Conservation (phyloP, 169 alveolate genomes). For the Babesia divergens region DNA sequence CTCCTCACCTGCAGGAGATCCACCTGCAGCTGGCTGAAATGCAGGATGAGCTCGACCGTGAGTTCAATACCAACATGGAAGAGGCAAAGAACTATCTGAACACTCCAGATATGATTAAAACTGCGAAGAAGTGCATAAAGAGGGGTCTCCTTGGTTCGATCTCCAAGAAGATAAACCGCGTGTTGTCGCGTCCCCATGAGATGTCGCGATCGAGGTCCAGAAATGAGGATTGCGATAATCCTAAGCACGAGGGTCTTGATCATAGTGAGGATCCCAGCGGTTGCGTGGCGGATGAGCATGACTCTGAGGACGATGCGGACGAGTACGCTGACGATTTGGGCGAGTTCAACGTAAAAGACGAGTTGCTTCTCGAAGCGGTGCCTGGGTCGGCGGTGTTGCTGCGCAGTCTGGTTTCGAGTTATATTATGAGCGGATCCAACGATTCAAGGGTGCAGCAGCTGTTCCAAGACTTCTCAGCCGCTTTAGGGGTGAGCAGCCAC, state of each 20-base stretch:
- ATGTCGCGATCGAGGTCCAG: not conserved
- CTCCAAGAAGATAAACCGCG: slow-evolving; percentile 21
- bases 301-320: not conserved
- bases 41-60: slow-evolving; percentile 29
- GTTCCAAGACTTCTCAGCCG: slow-evolving; percentile 64
- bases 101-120: not conserved
- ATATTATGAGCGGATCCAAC: slow-evolving; percentile 73
- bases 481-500: slow-evolving; percentile 67
- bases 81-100: slow-evolving; percentile 31
- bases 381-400: slow-evolving; percentile 62
- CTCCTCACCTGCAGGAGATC: not conserved
- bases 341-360: slow-evolving; percentile 23
- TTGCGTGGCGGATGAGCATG: not conserved
- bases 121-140: not conserved
- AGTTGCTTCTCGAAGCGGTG: slow-evolving; percentile 18
- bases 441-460: slow-evolving; percentile 72
- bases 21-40: slow-evolving; percentile 1
- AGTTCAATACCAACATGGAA: slow-evolving; percentile 12
- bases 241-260: not conserved
- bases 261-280: no score
- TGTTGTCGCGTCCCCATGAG: slow-evolving; percentile 7
- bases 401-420: slow-evolving; percentile 67
- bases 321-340: not conserved
- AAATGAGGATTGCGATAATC: not conserved
- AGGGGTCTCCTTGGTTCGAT: slow-evolving; percentile 8